Evolutionary conservation across 2,329 filamentous ascomycete genomes (phyloP).

Genomic region (Diaporthe sp.): DNA sequence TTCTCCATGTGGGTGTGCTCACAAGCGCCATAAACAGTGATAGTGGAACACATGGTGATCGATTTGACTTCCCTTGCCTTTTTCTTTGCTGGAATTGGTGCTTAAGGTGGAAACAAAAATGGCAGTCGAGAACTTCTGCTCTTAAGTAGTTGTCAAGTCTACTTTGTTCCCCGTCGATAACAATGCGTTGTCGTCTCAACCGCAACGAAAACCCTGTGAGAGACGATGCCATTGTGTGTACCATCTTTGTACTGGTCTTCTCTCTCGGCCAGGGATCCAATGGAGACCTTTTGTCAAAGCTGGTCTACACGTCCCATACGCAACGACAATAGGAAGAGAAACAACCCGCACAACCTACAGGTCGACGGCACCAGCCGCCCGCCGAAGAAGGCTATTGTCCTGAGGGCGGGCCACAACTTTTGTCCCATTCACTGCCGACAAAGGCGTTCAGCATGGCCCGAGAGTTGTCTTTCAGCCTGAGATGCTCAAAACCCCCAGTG

Average conservation of each 20-base stretch:
- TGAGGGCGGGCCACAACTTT: not conserved
- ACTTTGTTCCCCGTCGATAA: not conserved
- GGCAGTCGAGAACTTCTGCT: rapidly evolving
- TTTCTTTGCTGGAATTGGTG: not conserved
- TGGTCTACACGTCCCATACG: not conserved
- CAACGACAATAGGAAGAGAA: not conserved
- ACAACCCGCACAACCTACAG: not conserved
- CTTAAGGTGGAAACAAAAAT: not conserved
- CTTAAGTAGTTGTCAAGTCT: not conserved
- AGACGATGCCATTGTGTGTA: not conserved
- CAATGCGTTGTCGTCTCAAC: not conserved
- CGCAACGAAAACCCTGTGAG: not conserved
- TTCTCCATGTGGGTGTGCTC: not conserved
- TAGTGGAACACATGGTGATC: not conserved
- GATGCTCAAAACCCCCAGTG: not conserved
- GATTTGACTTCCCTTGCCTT: not conserved
- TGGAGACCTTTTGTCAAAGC: not conserved
- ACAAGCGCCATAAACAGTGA: not conserved
- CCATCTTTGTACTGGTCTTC: not conserved
- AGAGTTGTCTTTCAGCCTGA: not conserved
- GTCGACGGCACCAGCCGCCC: not conserved
- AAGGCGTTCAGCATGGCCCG: not conserved
- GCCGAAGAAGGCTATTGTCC: not conserved
- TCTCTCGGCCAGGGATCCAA: not conserved
- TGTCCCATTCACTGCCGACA: not conserved